Conservation (phyloP, 176 grass and related monocot genomes). For the Rhipidocladum racemiflorum region DNA sequence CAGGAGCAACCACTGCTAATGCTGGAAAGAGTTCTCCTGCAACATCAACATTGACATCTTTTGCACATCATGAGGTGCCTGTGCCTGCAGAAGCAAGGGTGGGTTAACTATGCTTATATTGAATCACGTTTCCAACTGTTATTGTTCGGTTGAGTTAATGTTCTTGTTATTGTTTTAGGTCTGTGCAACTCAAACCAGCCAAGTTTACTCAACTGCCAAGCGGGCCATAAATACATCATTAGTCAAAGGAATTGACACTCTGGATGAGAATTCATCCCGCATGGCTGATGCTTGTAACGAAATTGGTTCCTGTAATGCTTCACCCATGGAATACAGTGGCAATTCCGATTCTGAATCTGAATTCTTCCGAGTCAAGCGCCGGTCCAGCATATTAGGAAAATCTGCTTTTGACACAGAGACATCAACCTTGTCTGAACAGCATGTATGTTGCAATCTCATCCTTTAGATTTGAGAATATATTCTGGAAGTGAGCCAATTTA, state of each 20-base stretch:
- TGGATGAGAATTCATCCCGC: constrained; percentile 23
- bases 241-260: constrained; percentile 24
- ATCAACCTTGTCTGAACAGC: constrained; percentile 46
- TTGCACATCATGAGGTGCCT: constrained; percentile 3
- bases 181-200: constrained; percentile 7
- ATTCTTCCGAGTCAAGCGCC: constrained; percentile 85
- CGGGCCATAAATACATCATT: constrained; percentile 15
- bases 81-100: constrained; percentile 40
- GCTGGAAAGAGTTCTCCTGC: constrained; percentile 26
- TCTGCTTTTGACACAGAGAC: constrained; percentile 28
- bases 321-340: constrained; percentile 45
- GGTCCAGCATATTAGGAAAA: constrained; percentile 44
- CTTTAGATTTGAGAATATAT: background rate
- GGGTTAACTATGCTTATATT: background rate
- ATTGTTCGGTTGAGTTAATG: constrained; percentile 2
- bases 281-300: constrained; percentile 30
- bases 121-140: constrained; percentile 13
- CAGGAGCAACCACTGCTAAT: constrained; percentile 28
- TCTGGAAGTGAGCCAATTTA: background rate
- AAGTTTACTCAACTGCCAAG: constrained; percentile 14
- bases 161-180: constrained; percentile 21
- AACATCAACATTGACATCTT: constrained; percentile 30
- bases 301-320: constrained; percentile 41
- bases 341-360: constrained; percentile 81
- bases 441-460: constrained; percentile 45